phyloP scores from a whole-genome alignment of 441 rosid genomes.

The Erodium texanum region DNA sequence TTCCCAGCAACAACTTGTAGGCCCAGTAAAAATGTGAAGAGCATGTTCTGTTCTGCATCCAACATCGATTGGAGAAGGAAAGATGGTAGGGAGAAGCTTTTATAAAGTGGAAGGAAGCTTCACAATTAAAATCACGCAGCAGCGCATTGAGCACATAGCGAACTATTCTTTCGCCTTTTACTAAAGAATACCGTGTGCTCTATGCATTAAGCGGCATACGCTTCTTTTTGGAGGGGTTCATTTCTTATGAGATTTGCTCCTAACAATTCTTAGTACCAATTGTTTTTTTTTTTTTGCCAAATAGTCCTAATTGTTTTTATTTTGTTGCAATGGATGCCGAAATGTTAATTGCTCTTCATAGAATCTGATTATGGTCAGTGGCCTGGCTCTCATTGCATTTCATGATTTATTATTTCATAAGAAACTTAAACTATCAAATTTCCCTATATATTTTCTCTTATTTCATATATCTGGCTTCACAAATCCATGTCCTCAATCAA shows the following conservation, averaged over 20 bases:
- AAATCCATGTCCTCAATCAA: too few species aligned
- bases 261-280: neutral
- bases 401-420: too few species aligned
- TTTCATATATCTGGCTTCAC: too few species aligned
- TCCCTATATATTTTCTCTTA: too few species aligned
- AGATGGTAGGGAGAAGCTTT: neutral
- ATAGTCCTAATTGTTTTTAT: too few species aligned
- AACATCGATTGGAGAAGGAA: neutral
- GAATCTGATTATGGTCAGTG: too few species aligned
- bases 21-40: neutral
- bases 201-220: neutral
- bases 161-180: conserved; percentile 72
- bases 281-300: neutral
- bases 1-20: neutral
- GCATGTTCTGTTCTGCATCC: neutral
- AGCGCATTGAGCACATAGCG: conserved; percentile 31
- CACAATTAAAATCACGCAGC: neutral
- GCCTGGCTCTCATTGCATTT: too few species aligned
- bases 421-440: too few species aligned
- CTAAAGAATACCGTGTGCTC: conserved; percentile 59
- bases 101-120: neutral
- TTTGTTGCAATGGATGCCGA: too few species aligned
- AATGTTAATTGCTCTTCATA: too few species aligned
- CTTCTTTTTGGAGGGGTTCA: neutral
- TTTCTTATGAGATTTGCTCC: neutral